Evolutionary conservation across 2,329 filamentous ascomycete species (phyloP).

Genomic region (Endocalyx cinctus): DNA sequence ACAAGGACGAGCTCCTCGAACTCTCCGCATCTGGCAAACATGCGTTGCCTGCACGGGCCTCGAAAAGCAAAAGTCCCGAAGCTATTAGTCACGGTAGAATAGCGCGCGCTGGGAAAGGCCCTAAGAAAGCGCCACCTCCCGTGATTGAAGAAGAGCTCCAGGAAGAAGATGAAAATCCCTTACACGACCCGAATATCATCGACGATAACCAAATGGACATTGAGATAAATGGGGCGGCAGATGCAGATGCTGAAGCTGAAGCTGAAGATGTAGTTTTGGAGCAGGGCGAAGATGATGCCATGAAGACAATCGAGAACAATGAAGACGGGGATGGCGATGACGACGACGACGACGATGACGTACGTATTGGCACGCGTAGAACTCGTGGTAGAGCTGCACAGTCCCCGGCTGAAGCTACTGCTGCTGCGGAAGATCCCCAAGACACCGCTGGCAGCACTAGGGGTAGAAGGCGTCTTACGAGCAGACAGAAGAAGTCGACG

Average conservation of each 20-base stretch:
- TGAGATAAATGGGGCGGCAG: conserved; percentile 24
- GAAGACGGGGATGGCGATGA: conserved; percentile 33
- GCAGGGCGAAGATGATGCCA: conserved; percentile 23
- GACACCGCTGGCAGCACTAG: no score
- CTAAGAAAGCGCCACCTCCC: conserved; percentile 44
- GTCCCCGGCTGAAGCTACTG: conserved; percentile 13
- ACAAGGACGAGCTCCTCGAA: conserved; percentile 51
- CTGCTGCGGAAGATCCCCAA: conserved; percentile 9
- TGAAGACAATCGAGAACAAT: conserved; percentile 27
- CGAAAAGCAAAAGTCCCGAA: conserved; percentile 54
- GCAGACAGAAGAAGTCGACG: conserved; percentile 39
- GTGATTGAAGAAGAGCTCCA: conserved; percentile 49
- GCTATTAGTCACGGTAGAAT: conserved; percentile 37
- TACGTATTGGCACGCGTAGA: conserved; percentile 39
- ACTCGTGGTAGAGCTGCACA: conserved; percentile 32
- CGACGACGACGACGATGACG: conserved; percentile 47
- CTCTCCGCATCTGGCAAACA: conserved; percentile 59
- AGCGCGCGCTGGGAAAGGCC: conserved; percentile 46
- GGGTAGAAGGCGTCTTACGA: conserved; percentile 48
- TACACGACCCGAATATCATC: conserved; percentile 25
- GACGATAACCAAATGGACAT: conserved; percentile 19
- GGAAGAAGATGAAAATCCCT: conserved; percentile 38
- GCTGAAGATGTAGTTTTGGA: conserved; percentile 12
- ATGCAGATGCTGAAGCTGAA: conserved; percentile 11
- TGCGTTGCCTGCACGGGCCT: conserved; percentile 41